Percentiles rank a stretch among this genome's conserved stretches.
Evolutionary conservation across 2,329 filamentous ascomycete species (phyloP).

Genomic region (Pestalotiopsis sp.): DNA sequence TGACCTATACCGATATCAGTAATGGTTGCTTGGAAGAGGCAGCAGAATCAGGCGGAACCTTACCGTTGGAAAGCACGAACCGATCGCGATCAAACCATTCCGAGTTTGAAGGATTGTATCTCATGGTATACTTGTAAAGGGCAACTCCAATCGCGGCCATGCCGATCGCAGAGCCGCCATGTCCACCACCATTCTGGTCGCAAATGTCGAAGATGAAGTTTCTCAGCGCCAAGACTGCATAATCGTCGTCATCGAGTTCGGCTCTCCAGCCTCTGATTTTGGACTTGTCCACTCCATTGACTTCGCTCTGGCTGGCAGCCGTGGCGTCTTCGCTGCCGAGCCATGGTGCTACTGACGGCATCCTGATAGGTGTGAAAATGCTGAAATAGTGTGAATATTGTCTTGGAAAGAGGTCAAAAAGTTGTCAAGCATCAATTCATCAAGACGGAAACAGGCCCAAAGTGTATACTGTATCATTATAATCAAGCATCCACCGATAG

Average conservation of each 20-base stretch:
- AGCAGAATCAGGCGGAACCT: conserved; percentile 1
- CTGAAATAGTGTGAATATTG: not conserved
- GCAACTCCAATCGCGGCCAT: conserved; percentile 39
- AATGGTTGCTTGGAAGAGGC: not conserved
- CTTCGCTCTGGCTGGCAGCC: not conserved
- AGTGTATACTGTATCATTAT: not conserved
- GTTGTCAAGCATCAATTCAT: not conserved
- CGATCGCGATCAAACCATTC: conserved; percentile 60
- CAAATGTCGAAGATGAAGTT: conserved; percentile 10
- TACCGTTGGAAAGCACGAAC: conserved; percentile 60
- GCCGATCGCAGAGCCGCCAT: conserved; percentile 26
- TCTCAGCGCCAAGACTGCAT: conserved; percentile 10
- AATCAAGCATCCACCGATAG: not conserved
- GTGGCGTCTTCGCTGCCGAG: not conserved
- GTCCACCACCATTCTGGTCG: conserved; percentile 2
- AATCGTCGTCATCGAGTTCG: conserved; percentile 12
- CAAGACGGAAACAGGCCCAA: not conserved
- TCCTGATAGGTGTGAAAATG: not conserved
- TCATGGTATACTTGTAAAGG: conserved; percentile 62
- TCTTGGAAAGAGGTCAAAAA: not conserved
- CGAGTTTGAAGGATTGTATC: conserved; percentile 53
- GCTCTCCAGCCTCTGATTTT: conserved; percentile 4
- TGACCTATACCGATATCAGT: conserved; percentile 32
- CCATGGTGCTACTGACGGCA: not conserved
- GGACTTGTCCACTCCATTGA: not conserved